A percentile compares a stretch with the other conserved stretches of the same genome.
Evolutionary conservation across 2,329 filamentous ascomycete genomes (phyloP).

Genomic region (Aspergillus phoenicis): DNA sequence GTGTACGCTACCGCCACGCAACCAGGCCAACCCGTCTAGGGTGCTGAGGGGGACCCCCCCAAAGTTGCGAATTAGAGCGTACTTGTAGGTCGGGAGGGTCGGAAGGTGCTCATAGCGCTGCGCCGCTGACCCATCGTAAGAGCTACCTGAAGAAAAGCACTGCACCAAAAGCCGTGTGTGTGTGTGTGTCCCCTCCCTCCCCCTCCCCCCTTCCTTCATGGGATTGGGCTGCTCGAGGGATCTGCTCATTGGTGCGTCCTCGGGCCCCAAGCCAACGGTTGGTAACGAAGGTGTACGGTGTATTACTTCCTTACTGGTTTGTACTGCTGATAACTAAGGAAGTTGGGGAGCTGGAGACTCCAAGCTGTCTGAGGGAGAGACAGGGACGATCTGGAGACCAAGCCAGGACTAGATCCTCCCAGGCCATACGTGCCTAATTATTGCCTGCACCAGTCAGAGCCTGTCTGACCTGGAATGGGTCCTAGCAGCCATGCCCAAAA

Average conservation of each 20-base stretch:
- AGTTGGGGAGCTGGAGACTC: constrained; percentile 4
- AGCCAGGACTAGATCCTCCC: constrained; percentile 6
- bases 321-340: background rate
- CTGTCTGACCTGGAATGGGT: constrained; percentile 7
- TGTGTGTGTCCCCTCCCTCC: too few relatives aligned
- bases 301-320: too few relatives aligned
- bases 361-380: background rate
- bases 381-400: constrained; percentile 3
- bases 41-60: constrained; percentile 14
- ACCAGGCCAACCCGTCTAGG: constrained; percentile 16
- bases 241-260: constrained; percentile 27
- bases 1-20: constrained; percentile 17
- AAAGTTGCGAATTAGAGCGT: constrained; percentile 23
- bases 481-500: constrained; percentile 7
- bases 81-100: constrained; percentile 24
- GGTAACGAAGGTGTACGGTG: background rate
- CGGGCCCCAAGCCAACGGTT: background rate
- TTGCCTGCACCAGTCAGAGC: background rate
- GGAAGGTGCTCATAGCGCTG: constrained; percentile 28
- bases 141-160: constrained; percentile 24
- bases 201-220: constrained; percentile 26
- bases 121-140: constrained; percentile 25
- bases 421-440: constrained; percentile 7
- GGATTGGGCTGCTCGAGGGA: constrained; percentile 21
- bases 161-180: constrained; percentile 24